Conservation (phyloP, 345 rosid species). For the Sapria himalayana region DNA sequence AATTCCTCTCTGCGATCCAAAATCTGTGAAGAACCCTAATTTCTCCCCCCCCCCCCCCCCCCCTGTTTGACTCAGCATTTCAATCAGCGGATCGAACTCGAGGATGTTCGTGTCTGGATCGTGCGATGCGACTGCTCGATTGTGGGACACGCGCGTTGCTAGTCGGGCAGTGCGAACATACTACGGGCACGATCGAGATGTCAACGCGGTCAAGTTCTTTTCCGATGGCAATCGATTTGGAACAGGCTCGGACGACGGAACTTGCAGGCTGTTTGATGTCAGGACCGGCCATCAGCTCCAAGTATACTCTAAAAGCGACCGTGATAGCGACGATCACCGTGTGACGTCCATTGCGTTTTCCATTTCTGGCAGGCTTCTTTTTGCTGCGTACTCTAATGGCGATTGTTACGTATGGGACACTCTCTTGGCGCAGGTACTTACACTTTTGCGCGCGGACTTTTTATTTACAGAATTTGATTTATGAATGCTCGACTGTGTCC, state of each 20-base stretch:
- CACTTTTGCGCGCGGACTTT: too few relatives aligned
- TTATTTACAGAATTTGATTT: too few relatives aligned
- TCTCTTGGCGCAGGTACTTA: slow-evolving; percentile 71
- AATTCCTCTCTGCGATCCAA: too few relatives aligned
- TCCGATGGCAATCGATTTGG: slow-evolving; percentile 93
- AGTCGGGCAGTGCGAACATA: slow-evolving; percentile 82
- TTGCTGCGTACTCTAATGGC: slow-evolving; percentile 66
- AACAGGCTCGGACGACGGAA: slow-evolving; percentile 91
- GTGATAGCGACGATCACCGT: slow-evolving; percentile 25
- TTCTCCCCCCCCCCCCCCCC: too few relatives aligned
- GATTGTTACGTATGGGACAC: slow-evolving; percentile 89
- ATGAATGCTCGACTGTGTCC: too few relatives aligned
- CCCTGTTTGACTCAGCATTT: too few relatives aligned
- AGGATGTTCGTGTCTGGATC: slow-evolving; percentile 86
- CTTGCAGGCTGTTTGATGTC: slow-evolving; percentile 81
- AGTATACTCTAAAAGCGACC: slow-evolving; percentile 36
- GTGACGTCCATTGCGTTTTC: slow-evolving; percentile 88
- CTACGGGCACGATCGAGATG: slow-evolving; percentile 91
- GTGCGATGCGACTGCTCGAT: slow-evolving; percentile 67
- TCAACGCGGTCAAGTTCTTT: slow-evolving; percentile 74
- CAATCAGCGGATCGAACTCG: slow-evolving; percentile 51
- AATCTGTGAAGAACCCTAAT: too few relatives aligned
- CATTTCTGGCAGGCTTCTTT: slow-evolving; percentile 84
- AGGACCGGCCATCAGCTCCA: slow-evolving; percentile 93
- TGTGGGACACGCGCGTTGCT: slow-evolving; percentile 96